phyloP scores from a whole-genome alignment of 306 rosid species.

The Gleditsia sinensis region DNA sequence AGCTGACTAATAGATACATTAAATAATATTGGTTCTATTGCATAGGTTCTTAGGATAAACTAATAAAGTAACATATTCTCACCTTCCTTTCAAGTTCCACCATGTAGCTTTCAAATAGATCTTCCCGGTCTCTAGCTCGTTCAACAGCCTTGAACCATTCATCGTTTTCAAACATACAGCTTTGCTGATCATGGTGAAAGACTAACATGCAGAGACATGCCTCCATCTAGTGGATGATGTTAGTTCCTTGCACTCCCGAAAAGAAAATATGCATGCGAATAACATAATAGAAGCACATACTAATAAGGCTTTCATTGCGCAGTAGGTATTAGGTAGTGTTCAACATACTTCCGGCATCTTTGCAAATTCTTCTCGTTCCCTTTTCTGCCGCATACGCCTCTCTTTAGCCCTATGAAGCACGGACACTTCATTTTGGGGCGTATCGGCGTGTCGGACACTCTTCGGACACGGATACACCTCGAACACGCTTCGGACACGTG shows the following conservation, averaged over 20 bases:
- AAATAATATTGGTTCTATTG: background rate
- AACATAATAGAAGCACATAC: slow-evolving; percentile 21
- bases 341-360: slow-evolving; percentile 96
- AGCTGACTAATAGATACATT: background rate
- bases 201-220: slow-evolving; percentile 41
- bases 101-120: slow-evolving; percentile 94
- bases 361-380: slow-evolving; percentile 90
- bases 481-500: too few species aligned
- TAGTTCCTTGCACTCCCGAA: slow-evolving; percentile 93
- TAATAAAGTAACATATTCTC: slow-evolving; percentile 23
- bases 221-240: slow-evolving; percentile 97
- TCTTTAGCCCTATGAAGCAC: too few species aligned
- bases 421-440: too few species aligned
- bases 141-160: slow-evolving; percentile 94
- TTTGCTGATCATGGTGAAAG: slow-evolving; percentile 70
- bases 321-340: slow-evolving; percentile 7
- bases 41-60: background rate
- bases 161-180: slow-evolving; percentile 95
- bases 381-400: slow-evolving; percentile 93
- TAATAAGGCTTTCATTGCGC: background rate
- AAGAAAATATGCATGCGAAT: slow-evolving; percentile 31
- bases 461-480: too few species aligned
- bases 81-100: slow-evolving; percentile 99
- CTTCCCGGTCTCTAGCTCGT: slow-evolving; percentile 83
- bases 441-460: too few species aligned